Evolutionary conservation across 176 grass and related monocot species (phyloP), one percentile per base, ranked within the genome.

Genomic region (Oryza longistaminata): DNA sequence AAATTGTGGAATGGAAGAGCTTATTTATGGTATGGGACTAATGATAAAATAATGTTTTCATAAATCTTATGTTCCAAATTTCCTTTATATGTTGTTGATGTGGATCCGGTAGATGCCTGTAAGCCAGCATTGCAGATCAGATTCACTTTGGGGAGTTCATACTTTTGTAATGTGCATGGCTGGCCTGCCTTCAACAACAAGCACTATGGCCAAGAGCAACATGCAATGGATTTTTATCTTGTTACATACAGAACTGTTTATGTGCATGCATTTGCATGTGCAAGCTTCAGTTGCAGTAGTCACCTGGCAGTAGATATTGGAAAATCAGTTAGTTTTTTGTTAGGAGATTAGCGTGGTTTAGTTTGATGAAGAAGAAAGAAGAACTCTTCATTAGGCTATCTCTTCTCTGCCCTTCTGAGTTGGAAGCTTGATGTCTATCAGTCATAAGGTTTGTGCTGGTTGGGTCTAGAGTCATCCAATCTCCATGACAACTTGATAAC

Each of bases 11-110:
- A 62, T 44, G 71, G 84, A 89, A 89, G 78, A 31, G 71, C 52
- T 88, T 44, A 39, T 75, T 75, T 70, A 90, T 87, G 89, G 92
- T 90, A 93, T 76, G 84, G 84, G 82, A 35, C 65, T 45, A 42
- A 40, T 84, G 39, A 55, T 67, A 78, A 69, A 69, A 82, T 49
- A 81, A 49, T 64, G 42, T 64, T 50, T 76, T 46, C 37, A 48
- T 87, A 60, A n/a, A 79, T 75, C 42, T 81, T 73, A 21, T 21
- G 7, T 69, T 39, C 7, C 33, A 15, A 15, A 68, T 68, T 34
- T 68, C 14, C 29, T 68, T 68, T 68, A 68, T 31, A 31, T 39
- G 33, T 21, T 19, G 6, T 37, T 69, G 19, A 37, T 10, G 7
- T 37, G 31, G 33, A 14, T 69, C 66, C 14, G 11, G 3, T 39